Evolutionary conservation across 2,329 filamentous ascomycete genomes (phyloP).

Genomic region (Sporothrix curviconia): DNA sequence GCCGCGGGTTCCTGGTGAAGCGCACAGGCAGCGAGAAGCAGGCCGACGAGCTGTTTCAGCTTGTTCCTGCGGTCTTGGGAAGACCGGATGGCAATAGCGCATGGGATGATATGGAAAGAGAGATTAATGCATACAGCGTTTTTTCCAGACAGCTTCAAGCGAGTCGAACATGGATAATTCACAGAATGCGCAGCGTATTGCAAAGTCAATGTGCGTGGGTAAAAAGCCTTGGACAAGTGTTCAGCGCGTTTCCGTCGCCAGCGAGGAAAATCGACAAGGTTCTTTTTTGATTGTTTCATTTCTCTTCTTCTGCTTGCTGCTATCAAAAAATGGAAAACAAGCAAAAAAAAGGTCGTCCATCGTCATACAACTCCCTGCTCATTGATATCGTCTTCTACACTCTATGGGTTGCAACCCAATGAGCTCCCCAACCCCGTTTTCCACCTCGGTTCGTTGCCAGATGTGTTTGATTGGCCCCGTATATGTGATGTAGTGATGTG

Average conservation of each 20-base stretch:
- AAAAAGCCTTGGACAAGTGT: too few species aligned
- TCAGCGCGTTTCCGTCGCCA: too few species aligned
- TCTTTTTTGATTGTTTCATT: background rate
- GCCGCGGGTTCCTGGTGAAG: constrained; percentile 70
- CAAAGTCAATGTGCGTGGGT: too few species aligned
- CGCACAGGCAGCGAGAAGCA: constrained; percentile 64
- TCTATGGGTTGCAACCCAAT: background rate
- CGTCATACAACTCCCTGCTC: background rate
- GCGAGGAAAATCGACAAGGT: background rate
- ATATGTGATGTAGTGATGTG: background rate
- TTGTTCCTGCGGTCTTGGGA: constrained; percentile 70
- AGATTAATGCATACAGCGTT: background rate
- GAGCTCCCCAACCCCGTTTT: background rate
- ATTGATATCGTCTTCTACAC: constrained; percentile 6
- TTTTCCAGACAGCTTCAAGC: background rate
- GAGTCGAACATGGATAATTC: background rate
- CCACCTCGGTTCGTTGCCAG: too few species aligned
- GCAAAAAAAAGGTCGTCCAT: background rate
- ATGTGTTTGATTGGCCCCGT: background rate
- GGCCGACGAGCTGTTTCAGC: constrained; percentile 56
- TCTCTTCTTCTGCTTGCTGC: constrained; percentile 2
- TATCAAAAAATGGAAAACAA: constrained; percentile 4
- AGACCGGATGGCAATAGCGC: constrained; percentile 24
- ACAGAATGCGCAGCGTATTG: background rate
- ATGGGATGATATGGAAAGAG: background rate